These are phyloP conservation scores for Cucurbitaria berberidis DNA, from an alignment of 2,329 filamentous ascomycete species.

Conservation along the genomic window DNA sequence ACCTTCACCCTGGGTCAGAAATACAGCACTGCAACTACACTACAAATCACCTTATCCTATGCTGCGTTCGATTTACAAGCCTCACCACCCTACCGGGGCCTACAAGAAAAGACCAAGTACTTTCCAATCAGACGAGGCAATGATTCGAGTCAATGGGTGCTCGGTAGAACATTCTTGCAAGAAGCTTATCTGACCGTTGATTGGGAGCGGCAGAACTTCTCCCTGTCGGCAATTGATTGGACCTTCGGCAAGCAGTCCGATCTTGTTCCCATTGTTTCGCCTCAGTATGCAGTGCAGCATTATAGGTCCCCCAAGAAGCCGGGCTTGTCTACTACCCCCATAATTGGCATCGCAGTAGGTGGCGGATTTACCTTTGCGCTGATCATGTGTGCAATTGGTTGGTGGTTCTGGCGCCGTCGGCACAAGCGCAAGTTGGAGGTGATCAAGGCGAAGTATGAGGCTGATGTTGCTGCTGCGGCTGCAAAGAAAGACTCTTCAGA, in stretches of 20 bases:
- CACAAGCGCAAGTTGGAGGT: conserved; percentile 26
- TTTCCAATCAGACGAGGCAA: conserved; percentile 68
- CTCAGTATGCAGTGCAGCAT: conserved; percentile 24
- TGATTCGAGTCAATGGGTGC: conserved; percentile 62
- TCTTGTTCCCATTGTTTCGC: conserved; percentile 44
- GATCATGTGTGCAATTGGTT: conserved; percentile 35
- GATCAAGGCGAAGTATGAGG: conserved; percentile 34
- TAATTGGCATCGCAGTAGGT: conserved; percentile 54
- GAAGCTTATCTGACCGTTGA: conserved; percentile 64
- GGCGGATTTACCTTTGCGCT: conserved; percentile 43
- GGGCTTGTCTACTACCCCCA: conserved; percentile 42
- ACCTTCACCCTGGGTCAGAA: conserved; percentile 53
- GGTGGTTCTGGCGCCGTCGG: conserved; percentile 45
- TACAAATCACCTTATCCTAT: conserved; percentile 58
- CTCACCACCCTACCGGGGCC: conserved; percentile 57
- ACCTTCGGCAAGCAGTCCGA: conserved; percentile 30
- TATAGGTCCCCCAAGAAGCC: not conserved
- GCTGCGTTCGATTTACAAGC: conserved; percentile 57
- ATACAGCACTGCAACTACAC: conserved; percentile 40
- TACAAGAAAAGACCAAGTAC: conserved; percentile 68
- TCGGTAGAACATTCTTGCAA: conserved; percentile 73
- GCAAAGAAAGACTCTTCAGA: conserved; percentile 25
- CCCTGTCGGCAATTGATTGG: conserved; percentile 51
- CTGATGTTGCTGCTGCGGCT: conserved; percentile 25
- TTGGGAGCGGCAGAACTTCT: conserved; percentile 56